phyloP scores from a whole-genome alignment of 257 asterid species.

The Paulownia fortunei region DNA sequence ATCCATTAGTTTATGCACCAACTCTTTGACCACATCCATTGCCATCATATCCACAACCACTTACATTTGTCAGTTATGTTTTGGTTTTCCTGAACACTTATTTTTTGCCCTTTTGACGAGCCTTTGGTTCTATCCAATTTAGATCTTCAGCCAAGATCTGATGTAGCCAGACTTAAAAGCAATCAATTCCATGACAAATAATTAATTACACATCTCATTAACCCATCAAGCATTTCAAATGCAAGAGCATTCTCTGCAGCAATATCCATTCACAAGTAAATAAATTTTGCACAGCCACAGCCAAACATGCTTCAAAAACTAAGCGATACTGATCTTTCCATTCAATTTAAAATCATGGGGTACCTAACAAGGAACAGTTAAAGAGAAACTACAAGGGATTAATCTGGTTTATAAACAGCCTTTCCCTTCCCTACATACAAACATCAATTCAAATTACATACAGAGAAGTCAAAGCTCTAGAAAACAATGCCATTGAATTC shows the following conservation, averaged over 20 bases:
- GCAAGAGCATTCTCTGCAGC: background rate
- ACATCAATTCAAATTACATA: slow-evolving; percentile 27
- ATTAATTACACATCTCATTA: too few relatives aligned
- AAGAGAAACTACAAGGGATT: slow-evolving; percentile 3
- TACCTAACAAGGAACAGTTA: slow-evolving; percentile 1
- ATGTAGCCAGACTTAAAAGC: too few relatives aligned
- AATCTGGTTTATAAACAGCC: slow-evolving; percentile 29
- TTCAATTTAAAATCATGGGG: slow-evolving; percentile 9
- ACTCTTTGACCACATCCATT: too few relatives aligned
- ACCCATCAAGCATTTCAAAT: too few relatives aligned
- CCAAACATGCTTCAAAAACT: background rate
- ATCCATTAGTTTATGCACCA: too few relatives aligned
- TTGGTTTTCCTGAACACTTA: too few relatives aligned
- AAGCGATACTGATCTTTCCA: background rate
- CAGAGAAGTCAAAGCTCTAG: slow-evolving; percentile 1
- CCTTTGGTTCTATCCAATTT: too few relatives aligned
- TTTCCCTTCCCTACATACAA: slow-evolving; percentile 19
- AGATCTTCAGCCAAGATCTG: too few relatives aligned
- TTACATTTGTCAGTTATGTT: too few relatives aligned
- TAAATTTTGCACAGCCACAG: background rate
- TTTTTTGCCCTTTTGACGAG: too few relatives aligned
- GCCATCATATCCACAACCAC: too few relatives aligned
- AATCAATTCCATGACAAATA: too few relatives aligned
- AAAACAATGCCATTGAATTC: background rate
- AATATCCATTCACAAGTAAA: background rate